Percentiles rank a stretch among this genome's conserved stretches.
Conservation (phyloP, 305 asterid species). For the Fraxinus baroniana region DNA sequence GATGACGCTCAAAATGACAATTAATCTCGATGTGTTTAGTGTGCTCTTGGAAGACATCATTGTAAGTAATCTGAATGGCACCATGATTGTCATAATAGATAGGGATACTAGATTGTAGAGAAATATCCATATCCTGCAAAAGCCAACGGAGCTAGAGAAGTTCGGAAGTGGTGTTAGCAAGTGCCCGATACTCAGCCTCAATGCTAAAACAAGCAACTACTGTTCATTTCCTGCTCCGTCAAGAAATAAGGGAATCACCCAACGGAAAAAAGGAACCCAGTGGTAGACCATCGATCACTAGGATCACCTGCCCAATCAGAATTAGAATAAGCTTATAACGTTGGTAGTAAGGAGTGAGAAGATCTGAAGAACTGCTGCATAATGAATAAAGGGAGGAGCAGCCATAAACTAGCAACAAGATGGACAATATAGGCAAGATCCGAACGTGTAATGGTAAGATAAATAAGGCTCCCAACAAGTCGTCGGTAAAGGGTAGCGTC, state of each 20-base stretch:
- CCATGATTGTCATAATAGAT: background rate
- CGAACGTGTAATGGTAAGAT: background rate
- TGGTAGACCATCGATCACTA: background rate
- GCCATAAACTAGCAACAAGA: background rate
- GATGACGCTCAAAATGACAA: background rate
- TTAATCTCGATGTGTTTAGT: background rate
- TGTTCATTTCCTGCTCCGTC: background rate
- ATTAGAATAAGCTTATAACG: background rate
- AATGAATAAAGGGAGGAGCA: background rate
- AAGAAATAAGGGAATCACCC: background rate
- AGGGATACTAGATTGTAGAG: background rate
- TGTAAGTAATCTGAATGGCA: background rate
- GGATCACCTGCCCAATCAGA: background rate
- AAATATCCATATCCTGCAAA: background rate
- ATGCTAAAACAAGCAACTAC: background rate
- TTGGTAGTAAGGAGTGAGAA: background rate
- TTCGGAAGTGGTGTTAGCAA: background rate
- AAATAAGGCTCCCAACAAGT: background rate
- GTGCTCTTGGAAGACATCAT: background rate
- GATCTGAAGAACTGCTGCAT: background rate
- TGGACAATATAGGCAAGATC: background rate
- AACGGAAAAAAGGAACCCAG: background rate
- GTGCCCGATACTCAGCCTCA: background rate
- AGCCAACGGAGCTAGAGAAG: background rate
- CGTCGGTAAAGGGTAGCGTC: background rate